phyloP scores from a whole-genome alignment of 192 early-diverging fungal species.

The Pilaira anomala region DNA sequence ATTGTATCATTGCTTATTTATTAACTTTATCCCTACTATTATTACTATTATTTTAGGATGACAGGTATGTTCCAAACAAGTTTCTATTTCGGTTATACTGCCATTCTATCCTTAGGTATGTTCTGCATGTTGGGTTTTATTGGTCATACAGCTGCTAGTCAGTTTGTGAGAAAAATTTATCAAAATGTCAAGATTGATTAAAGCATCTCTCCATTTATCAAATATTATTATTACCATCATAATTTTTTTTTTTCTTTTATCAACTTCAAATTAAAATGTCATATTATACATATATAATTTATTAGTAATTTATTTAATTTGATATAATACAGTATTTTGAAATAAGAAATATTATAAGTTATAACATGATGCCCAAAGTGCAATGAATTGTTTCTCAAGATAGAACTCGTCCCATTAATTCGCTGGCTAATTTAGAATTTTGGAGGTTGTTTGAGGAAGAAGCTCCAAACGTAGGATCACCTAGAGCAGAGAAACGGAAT shows the following conservation, averaged over 20 bases:
- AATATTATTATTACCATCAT: too few relatives aligned
- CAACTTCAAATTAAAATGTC: too few relatives aligned
- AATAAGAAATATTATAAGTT: too few relatives aligned
- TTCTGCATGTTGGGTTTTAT: conserved; percentile 69
- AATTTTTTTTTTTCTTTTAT: too few relatives aligned
- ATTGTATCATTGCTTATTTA: not conserved
- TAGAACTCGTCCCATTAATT: conserved; percentile 48
- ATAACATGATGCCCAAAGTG: too few relatives aligned
- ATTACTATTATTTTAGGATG: conserved; percentile 57
- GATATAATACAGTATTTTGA: too few relatives aligned
- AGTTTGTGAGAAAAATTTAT: conserved; percentile 70
- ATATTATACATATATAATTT: too few relatives aligned
- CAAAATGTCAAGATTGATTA: conserved; percentile 72
- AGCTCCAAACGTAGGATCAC: conserved; percentile 38
- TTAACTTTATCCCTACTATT: too few relatives aligned
- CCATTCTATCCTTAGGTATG: conserved; percentile 59
- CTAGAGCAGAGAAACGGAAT: conserved; percentile 45
- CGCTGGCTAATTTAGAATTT: conserved; percentile 45
- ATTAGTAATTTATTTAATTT: too few relatives aligned
- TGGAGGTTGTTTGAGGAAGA: conserved; percentile 38
- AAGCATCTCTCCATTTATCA: not conserved
- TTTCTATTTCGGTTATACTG: conserved; percentile 82
- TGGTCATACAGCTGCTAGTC: conserved; percentile 62
- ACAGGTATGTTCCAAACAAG: conserved; percentile 73
- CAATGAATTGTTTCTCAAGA: too few relatives aligned